These are phyloP conservation scores for Colletotrichum sp. DNA, from an alignment of 2,329 filamentous ascomycete genomes.

Conservation along the genomic window DNA sequence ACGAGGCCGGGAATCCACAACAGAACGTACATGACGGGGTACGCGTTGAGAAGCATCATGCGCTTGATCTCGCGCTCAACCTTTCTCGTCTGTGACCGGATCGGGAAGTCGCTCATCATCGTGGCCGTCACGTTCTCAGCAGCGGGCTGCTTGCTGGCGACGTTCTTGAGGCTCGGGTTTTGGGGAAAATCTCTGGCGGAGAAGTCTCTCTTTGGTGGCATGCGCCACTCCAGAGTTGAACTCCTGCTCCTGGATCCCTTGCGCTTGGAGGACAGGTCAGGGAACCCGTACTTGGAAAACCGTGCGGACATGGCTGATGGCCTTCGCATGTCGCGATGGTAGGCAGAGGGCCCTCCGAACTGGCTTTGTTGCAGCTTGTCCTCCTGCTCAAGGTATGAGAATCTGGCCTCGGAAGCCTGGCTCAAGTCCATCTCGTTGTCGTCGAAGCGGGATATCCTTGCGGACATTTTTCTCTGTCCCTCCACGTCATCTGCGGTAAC, in stretches of 20 bases:
- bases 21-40: slow-evolving; percentile 40
- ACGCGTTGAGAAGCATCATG: slow-evolving; percentile 41
- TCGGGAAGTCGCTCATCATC: slow-evolving; percentile 23
- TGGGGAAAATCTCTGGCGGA: slow-evolving; percentile 1
- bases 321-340: neutral
- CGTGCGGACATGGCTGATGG: neutral
- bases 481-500: neutral
- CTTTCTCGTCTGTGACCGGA: slow-evolving; percentile 22
- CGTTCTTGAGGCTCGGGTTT: neutral
- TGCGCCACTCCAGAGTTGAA: neutral
- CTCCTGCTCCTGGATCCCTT: neutral
- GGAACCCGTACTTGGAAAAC: neutral
- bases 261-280: neutral
- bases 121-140: neutral
- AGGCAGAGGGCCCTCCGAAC: neutral
- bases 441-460: slow-evolving; percentile 11
- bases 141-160: neutral
- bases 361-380: slow-evolving; percentile 6
- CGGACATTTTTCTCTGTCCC: slow-evolving; percentile 6
- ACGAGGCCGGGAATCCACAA: slow-evolving; percentile 43
- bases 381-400: slow-evolving; percentile 17
- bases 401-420: slow-evolving; percentile 16
- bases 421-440: slow-evolving; percentile 10
- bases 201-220: neutral
- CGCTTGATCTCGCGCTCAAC: slow-evolving; percentile 31